Conservation (phyloP, 2,329 filamentous ascomycete genomes). For the Nemania sp. region DNA sequence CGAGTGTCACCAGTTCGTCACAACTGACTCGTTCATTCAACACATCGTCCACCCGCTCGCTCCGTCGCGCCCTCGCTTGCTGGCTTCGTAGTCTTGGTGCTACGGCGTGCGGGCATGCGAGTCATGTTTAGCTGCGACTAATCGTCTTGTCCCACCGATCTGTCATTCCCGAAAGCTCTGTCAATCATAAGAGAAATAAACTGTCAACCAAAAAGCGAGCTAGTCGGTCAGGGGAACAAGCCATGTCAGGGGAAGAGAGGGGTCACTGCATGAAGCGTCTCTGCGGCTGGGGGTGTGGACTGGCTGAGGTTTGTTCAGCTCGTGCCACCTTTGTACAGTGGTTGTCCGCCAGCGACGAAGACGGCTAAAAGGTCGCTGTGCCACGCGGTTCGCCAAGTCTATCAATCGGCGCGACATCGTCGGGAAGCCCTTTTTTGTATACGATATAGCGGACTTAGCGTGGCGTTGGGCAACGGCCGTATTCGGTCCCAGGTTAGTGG, state of each 20-base stretch:
- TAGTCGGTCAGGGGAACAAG: neutral
- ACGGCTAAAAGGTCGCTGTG: constrained; percentile 19
- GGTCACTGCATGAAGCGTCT: constrained; percentile 16
- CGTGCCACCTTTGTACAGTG: constrained; percentile 20
- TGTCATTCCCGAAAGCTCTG: constrained; percentile 17
- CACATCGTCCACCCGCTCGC: neutral
- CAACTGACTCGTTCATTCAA: neutral
- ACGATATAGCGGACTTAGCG: constrained; percentile 8
- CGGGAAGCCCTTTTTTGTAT: constrained; percentile 6
- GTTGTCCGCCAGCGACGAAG: constrained; percentile 24
- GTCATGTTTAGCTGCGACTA: constrained; percentile 16
- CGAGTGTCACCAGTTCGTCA: constrained; percentile 10
- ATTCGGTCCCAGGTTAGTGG: constrained; percentile 20
- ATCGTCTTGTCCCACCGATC: constrained; percentile 12
- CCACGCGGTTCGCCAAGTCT: constrained; percentile 22
- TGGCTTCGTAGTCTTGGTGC: constrained; percentile 12
- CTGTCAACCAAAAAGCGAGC: constrained; percentile 23
- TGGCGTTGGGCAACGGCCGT: constrained; percentile 25
- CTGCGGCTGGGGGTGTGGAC: constrained; percentile 22
- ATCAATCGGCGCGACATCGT: constrained; percentile 17
- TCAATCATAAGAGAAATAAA: constrained; percentile 15
- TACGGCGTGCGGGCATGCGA: constrained; percentile 7
- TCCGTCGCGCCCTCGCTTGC: constrained; percentile 1
- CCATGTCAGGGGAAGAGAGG: constrained; percentile 21
- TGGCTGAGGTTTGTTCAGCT: constrained; percentile 23